Evolutionary conservation across 1,284 basidiomycete species (phyloP).

Genomic region (Apiotrichum sp.): DNA sequence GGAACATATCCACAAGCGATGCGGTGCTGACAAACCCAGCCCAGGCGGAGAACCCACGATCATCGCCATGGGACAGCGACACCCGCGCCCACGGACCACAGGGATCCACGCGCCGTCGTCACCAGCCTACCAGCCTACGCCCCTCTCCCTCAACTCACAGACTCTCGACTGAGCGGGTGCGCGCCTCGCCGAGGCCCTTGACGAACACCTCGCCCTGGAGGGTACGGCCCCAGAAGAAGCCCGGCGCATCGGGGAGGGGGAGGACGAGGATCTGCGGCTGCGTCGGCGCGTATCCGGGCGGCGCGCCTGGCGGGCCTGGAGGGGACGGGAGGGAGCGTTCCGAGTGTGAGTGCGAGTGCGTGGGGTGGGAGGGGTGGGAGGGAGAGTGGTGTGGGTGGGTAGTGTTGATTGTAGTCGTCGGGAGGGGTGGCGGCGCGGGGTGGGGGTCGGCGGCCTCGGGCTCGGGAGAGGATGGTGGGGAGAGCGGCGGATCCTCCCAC

Average conservation of each 20-base stretch:
- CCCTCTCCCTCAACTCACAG: constrained; percentile 23
- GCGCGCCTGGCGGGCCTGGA: constrained; percentile 13
- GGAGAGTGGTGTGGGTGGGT: neutral
- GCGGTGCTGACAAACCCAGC: too few relatives aligned
- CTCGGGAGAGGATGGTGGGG: too few relatives aligned
- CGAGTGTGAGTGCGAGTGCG: neutral
- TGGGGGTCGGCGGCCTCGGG: too few relatives aligned
- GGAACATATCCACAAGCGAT: too few relatives aligned
- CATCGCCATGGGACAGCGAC: too few relatives aligned
- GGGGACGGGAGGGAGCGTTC: neutral
- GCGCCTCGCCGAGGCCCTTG: constrained; percentile 37
- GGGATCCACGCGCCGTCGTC: too few relatives aligned
- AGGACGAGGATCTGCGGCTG: constrained; percentile 42
- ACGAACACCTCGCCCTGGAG: constrained; percentile 44
- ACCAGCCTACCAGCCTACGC: too few relatives aligned
- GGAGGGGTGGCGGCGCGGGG: too few relatives aligned
- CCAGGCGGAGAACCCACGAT: too few relatives aligned
- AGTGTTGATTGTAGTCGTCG: too few relatives aligned
- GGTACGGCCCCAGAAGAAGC: constrained; percentile 40
- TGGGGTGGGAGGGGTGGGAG: neutral
- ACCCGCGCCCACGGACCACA: too few relatives aligned
- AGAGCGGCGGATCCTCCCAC: too few relatives aligned
- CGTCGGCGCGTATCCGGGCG: constrained; percentile 34
- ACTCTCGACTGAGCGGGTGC: constrained; percentile 22
- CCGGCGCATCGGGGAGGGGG: constrained; percentile 38